phyloP scores from a whole-genome alignment of 208 protist genomes.

The Leishmania tropica region DNA sequence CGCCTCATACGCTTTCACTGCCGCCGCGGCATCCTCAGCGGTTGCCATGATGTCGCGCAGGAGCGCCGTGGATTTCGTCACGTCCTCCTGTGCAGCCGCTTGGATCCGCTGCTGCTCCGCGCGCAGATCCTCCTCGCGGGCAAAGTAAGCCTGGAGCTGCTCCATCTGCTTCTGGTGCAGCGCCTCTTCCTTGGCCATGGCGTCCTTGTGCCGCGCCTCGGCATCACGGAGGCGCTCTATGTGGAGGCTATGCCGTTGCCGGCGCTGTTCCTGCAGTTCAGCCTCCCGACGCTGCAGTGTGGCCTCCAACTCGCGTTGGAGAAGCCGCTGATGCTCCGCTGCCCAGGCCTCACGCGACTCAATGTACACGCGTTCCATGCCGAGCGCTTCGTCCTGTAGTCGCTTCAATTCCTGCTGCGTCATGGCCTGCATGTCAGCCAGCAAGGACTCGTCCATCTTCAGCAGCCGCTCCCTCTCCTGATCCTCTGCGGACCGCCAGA shows the following conservation, averaged over 20 bases:
- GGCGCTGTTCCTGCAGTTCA: slow-evolving; percentile 69
- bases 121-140: slow-evolving; percentile 55
- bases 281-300: slow-evolving; percentile 46
- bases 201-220: slow-evolving; percentile 60
- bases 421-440: slow-evolving; percentile 66
- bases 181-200: slow-evolving; percentile 49
- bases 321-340: slow-evolving; percentile 56
- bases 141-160: slow-evolving; percentile 56
- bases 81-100: slow-evolving; percentile 49
- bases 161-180: slow-evolving; percentile 68
- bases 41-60: slow-evolving; percentile 36
- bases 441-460: slow-evolving; percentile 79
- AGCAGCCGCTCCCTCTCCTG: slow-evolving; percentile 61
- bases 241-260: slow-evolving; percentile 56
- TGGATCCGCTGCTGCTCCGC: slow-evolving; percentile 44
- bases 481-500: slow-evolving; percentile 73
- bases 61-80: slow-evolving; percentile 36
- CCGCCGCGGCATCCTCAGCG: slow-evolving; percentile 39
- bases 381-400: slow-evolving; percentile 68
- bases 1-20: slow-evolving; percentile 53
- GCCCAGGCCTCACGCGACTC: slow-evolving; percentile 76
- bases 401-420: slow-evolving; percentile 70
- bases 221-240: slow-evolving; percentile 60
- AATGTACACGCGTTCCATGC: slow-evolving; percentile 78
- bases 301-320: slow-evolving; percentile 61